Base-by-base conservation (phyloP, 257 asterid species). In the Misopates orontium region DNA sequence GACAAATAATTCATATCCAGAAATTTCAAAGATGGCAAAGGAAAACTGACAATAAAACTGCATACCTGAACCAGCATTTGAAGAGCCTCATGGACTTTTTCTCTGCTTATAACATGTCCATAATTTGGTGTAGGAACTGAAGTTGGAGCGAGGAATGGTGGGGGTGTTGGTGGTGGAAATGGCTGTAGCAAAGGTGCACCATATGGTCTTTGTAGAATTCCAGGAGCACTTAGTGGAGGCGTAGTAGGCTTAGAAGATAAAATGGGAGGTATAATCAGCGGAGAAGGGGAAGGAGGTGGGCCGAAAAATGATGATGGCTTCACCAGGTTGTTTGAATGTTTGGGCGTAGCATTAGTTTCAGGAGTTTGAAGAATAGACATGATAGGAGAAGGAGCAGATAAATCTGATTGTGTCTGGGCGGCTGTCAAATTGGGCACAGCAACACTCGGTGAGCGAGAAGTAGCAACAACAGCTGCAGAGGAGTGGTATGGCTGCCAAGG, bases 111-210 rank as follows among this genome's bases (percentile, higher is more conserved):
- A 62, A 71, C 69, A 59, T 87, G 78, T 69, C 73, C 85, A 80
- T 77, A 78, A 76, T 76, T 86, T 19, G 87, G 82, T 23, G 80
- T 45, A 45, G 87, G 69, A 64, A 76, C 72, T 74, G 82, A 50
- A 60, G 84, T 68, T 23, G 98, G 95, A 71, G 98, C 85, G 67
- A 95, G 93, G 12, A 97, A 91, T 19, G 87, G 96, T 41, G 99
- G 98, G 15, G 99, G 99, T 15, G 89, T 85, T 4, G 99, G 98
- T 10, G 99, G 97, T 69, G 99, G 99, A 71, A 91, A 95, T 64
- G 99, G 98, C 90, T 95, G 96, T 54, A 95, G 98, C 73, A 91
- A 72, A n/a, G 99, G 98, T 55, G 95, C 78, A 69, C 96, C 98
- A 73, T 88, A 90, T 55, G 94, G 96, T 66, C 89, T 85, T 68